These are phyloP conservation scores for Paramecium pentaurelia DNA, from an alignment of 73 alveolate species.

Conservation along the genomic window DNA sequence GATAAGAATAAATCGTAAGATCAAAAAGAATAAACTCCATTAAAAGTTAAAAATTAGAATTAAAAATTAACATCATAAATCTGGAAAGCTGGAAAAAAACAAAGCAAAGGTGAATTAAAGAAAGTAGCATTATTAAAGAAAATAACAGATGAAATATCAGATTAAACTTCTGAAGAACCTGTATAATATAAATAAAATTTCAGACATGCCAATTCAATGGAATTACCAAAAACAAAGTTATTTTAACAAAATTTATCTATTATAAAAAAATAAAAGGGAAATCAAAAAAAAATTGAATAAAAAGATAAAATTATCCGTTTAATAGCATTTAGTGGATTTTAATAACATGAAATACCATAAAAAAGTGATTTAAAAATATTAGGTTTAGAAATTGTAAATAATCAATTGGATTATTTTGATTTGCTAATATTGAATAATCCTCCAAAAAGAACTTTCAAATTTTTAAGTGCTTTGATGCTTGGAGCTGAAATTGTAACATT, in stretches of 20 bases:
- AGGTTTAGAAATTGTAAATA: not conserved
- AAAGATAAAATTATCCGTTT: not conserved
- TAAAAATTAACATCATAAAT: not conserved
- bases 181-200: not conserved
- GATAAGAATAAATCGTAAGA: not conserved
- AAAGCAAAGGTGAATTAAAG: not conserved
- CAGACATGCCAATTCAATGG: not conserved
- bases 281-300: not conserved
- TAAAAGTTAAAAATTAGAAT: not conserved
- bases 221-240: not conserved
- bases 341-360: not conserved
- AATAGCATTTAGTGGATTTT: not conserved
- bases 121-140: not conserved
- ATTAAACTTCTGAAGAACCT: not conserved
- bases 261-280: not conserved
- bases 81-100: not conserved
- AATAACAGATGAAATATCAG: not conserved
- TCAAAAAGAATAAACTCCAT: not conserved
- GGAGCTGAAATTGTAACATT: conserved; percentile 16
- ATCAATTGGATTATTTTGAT: not conserved
- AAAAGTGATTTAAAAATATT: not conserved
- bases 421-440: not conserved
- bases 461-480: not conserved
- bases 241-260: not conserved
- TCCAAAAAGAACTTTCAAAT: conserved; percentile 13